phyloP scores from a whole-genome alignment of 2,329 filamentous ascomycete species.

The Botrytis sinoallii region DNA sequence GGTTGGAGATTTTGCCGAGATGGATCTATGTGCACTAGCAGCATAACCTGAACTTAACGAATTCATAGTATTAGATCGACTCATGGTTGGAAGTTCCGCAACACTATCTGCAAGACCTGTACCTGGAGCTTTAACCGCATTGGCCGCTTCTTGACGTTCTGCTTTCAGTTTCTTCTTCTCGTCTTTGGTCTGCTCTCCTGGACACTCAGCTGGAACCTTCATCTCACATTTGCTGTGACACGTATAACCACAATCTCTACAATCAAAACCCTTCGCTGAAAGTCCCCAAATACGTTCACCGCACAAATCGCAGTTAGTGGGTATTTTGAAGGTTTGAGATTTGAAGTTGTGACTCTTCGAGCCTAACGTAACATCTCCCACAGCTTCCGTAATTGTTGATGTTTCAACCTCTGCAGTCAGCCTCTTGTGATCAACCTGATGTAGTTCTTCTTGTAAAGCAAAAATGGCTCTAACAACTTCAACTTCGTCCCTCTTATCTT shows the following conservation, averaged over 20 bases:
- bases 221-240: constrained; percentile 99
- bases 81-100: constrained; percentile 65
- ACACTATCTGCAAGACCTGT: constrained; percentile 45
- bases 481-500: constrained; percentile 85
- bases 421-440: constrained; percentile 78
- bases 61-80: constrained; percentile 79
- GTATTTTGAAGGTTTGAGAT: constrained; percentile 98
- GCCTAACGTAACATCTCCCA: constrained; percentile 88
- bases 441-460: constrained; percentile 76
- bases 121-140: constrained; percentile 38
- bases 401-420: constrained; percentile 91
- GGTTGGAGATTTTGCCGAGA: constrained; percentile 55
- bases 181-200: constrained; percentile 89
- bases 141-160: constrained; percentile 77
- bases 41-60: constrained; percentile 87
- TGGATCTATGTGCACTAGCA: constrained; percentile 71
- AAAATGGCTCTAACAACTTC: constrained; percentile 82
- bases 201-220: constrained; percentile 95
- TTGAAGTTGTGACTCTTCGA: constrained; percentile 98
- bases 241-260: constrained; percentile 93
- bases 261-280: constrained; percentile 94
- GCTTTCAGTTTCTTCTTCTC: constrained; percentile 92
- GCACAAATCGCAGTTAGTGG: constrained; percentile 96
- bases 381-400: constrained; percentile 82
- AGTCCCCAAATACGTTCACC: constrained; percentile 96